Evolutionary conservation across 139 green algal species (phyloP).

Genomic region (Yamagishiella unicocca): DNA sequence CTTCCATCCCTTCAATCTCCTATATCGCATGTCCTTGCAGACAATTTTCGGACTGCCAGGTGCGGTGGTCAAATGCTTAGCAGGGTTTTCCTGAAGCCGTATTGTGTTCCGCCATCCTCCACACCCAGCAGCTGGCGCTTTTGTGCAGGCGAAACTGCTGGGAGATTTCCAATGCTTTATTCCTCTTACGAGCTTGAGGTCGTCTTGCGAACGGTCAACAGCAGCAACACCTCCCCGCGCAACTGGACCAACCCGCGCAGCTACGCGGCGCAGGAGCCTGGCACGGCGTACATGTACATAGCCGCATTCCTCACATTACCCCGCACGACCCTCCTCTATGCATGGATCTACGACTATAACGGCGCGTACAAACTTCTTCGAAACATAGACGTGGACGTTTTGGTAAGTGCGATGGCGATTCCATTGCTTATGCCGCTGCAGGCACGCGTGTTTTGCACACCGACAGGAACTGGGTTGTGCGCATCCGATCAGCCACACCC

Average conservation of each 20-base stretch:
- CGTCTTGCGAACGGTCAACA: not conserved
- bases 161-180: conserved; percentile 3
- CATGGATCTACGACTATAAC: conserved; percentile 19
- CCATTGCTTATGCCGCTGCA: too few relatives aligned
- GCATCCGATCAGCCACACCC: too few relatives aligned
- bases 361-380: not conserved
- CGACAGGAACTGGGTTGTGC: too few relatives aligned
- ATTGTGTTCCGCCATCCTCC: too few relatives aligned
- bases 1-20: conserved; percentile 27
- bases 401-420: not conserved
- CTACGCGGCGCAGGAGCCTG: not conserved
- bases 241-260: not conserved
- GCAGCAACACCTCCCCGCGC: not conserved
- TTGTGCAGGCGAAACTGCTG: conserved; percentile 19
- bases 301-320: conserved; percentile 13
- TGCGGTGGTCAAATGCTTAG: not conserved
- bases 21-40: not conserved
- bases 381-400: not conserved
- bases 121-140: too few relatives aligned
- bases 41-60: conserved; percentile 21
- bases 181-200: conserved; percentile 24
- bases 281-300: not conserved
- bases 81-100: too few relatives aligned
- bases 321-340: not conserved
- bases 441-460: too few relatives aligned